Conservation (phyloP, 257 asterid species). For the Primulina huaijiensis region DNA sequence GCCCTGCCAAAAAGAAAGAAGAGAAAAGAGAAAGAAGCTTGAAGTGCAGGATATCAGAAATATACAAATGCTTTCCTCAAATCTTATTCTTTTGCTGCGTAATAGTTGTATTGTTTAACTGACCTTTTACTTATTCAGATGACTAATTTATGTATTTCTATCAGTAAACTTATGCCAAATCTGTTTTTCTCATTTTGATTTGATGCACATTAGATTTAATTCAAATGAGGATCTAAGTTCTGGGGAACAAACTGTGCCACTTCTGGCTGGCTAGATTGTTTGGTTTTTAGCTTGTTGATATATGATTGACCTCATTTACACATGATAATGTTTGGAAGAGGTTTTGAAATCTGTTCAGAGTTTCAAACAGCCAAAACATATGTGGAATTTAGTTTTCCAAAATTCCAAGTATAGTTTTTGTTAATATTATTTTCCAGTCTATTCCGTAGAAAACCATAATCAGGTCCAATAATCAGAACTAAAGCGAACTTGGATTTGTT, state of each 20-base stretch:
- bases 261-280: background rate
- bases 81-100: constrained; percentile 5
- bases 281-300: background rate
- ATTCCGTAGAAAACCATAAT: background rate
- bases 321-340: background rate
- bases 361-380: background rate
- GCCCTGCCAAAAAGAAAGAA: constrained; percentile 1
- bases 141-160: background rate
- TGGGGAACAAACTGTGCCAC: background rate
- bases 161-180: constrained; percentile 5
- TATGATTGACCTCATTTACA: background rate
- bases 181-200: no score
- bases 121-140: background rate
- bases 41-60: constrained; percentile 8
- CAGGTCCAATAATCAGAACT: background rate
- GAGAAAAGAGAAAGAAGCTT: background rate
- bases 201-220: background rate
- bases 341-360: background rate
- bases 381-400: background rate
- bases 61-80: constrained; percentile 8
- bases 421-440: background rate
- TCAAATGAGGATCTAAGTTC: background rate
- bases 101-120: constrained; percentile 12
- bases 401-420: background rate
- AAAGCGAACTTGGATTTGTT: background rate